phyloP scores from a whole-genome alignment of 129 eudicot genomes.

The carrot (Daucus carota) region DH1_v3.0 NC_030382.2:55089001-55089500 shows the following conservation, averaged over 20 bases:
- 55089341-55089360: constrained; percentile 85
- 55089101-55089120: background rate
- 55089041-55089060: constrained; percentile 6
- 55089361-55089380: constrained; percentile 73
- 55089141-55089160: background rate
- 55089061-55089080: background rate
- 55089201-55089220: constrained; percentile 59
- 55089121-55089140: background rate
- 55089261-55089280: constrained; percentile 74
- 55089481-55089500: constrained; percentile 65
- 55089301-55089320: constrained; percentile 87
- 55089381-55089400: constrained; percentile 57
- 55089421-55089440: constrained; percentile 73
- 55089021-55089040: background rate
- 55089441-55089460: constrained; percentile 58
- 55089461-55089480: constrained; percentile 77
- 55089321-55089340: constrained; percentile 79
- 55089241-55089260: background rate
- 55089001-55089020: background rate
- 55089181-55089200: constrained; percentile 58
- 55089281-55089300: constrained; percentile 91
- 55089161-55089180: constrained; percentile 23
- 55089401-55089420: constrained; percentile 78
- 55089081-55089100: background rate
- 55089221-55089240: constrained; percentile 4